Evolutionary conservation across 768 basidiomycete genomes (phyloP), one percentile per base, ranked within the genome.

Genomic region (Scleroderma citrinum): DNA sequence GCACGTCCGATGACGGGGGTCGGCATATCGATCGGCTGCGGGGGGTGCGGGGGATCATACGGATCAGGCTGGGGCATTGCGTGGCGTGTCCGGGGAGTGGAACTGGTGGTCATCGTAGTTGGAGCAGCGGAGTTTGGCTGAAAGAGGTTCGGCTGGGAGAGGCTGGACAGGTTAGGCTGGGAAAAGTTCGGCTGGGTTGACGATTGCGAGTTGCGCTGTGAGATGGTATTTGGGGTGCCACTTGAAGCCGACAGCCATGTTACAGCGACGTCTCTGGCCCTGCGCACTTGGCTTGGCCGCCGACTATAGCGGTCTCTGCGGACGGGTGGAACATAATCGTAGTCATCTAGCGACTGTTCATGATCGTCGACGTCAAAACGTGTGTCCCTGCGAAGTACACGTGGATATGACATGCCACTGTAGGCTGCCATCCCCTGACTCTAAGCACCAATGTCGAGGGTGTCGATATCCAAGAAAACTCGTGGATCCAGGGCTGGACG

Each of bases 231-330:
- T 17, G 14, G 40, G n/a, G 40, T 23, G 20, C 20, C 23, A 21
- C 40, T 42, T 5, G 13, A 13, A 10, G 40, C 21, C 38, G 60
- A 43, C 14, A 64, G 44, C 62, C 62, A 64, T 0, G 61, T 49
- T 17, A 29, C 26, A 29, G 26, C 26, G 26, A 57, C 58, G 23
- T 62, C 56, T 43, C 58, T 53, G 46, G 44, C 2, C n/a, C 51
- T 60, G 16, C 60, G 60, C 2, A 62, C 52, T 26, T 62, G 62
- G 7, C 50, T 47, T 38, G 2, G 56, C 10, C 40, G 48, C 23
- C 48, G 57, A 26, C 49, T 57, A 44, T 63, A 63, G 30, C 62
- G 62, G 21, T 64, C 57, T 31, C 47, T 45, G 26, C 48, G 48
- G 44, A 23, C 60, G 20, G 49, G 43, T 21, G 56, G 50, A 13